Base-by-base conservation (phyloP, 495 filamentous ascomycete species). In the Lasiosphaeriaceae sp. region DNA sequence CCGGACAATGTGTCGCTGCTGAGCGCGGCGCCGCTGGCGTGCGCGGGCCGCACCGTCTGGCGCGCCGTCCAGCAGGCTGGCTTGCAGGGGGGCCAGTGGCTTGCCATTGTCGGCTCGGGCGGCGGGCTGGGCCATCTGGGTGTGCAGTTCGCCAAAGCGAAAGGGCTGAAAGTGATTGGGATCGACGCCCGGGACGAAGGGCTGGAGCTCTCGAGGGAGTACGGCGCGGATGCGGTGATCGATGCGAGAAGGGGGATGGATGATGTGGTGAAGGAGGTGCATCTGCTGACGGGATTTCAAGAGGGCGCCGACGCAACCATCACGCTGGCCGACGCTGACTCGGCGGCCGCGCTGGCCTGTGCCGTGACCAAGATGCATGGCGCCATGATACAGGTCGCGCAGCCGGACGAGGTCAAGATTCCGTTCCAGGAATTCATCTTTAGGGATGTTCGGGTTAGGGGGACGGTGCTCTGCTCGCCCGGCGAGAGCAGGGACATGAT, bases 71-170 rank as follows among this genome's bases (percentile, higher is more conserved):
- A 70, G 47, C 69, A 72, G 59, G 63, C 79, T 3, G 75, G 58
- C 6, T 60, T 84, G 56, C 64, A 66, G 53, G 55, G 60, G 46
- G 80, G 80, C 1, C 66, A 83, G 63, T 77, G 74, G 68, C 31
- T 85, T 14, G 75, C 69, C 2, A 71, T 85, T 37, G 72, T 84
- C 1, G 82, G 82, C 12, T 71, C 74, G 3, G 83, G 82, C n/a
- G 82, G 82, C 17, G 83, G 83, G 12, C 66, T 86, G 16, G 82
- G 83, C 1, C 81, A 85, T 66, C 48, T 84, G 14, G 78, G 73
- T 1, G 57, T 77, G 24, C 83, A 84, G 58, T 83, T 82, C 66
- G 80, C 80, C 8, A 82, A 74, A 54, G 77, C 75, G 17, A 63
- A 71, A 57, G 82, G 82, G 0, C 58, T 83, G 48, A 64, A 66